Evolutionary conservation across 2,329 filamentous ascomycete genomes (phyloP), one percentile per base, ranked within the genome.

Genomic region (Colletotrichum endophyticum): DNA sequence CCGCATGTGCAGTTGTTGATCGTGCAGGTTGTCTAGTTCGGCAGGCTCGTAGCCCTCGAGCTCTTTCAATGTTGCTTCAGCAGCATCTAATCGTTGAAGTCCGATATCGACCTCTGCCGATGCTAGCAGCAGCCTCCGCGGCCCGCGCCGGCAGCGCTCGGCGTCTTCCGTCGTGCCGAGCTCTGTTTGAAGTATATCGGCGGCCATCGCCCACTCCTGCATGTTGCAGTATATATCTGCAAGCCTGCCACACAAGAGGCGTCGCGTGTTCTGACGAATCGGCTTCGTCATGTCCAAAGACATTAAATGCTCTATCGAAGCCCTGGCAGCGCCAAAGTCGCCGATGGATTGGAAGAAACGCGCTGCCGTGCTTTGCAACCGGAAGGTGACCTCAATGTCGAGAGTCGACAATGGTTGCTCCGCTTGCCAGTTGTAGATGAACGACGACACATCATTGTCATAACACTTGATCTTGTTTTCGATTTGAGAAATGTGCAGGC

Each of bases 381-480:
- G 70, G 2, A 81, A 80, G 0, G 83, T 84, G 1, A 84, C 83
- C 61, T 84, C 83, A 12, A 82, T 81, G 8, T 84, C 83, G 8
- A 84, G 78, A 0, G 78, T 79, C 0, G 83, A 84, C 3, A 84
- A 72, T 0, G 83, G 83, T 15, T 80, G 79, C 0, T 79, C 74
- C 0, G 81, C 82, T 3, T 81, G 75, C 83, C 83, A 84, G 4
- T 74, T 76, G 53, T 84, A 84, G 19, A 84, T 84, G 19, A 75
- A 79, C 0, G 80, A 78, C 0, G 81, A 78, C 4, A 84, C 80
- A 13, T 82, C 82, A 0, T 73, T 75, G 8, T 84, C 83, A 57
- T 83, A 83, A 1, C 80, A 78, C 27, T 82, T 80, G 3, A 84
- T 83, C 66, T 84, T 84, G 44, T 83, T 84, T 49, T 84, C 83